Conservation (phyloP, 768 basidiomycete genomes). For the Termitomyces sp. region DNA sequence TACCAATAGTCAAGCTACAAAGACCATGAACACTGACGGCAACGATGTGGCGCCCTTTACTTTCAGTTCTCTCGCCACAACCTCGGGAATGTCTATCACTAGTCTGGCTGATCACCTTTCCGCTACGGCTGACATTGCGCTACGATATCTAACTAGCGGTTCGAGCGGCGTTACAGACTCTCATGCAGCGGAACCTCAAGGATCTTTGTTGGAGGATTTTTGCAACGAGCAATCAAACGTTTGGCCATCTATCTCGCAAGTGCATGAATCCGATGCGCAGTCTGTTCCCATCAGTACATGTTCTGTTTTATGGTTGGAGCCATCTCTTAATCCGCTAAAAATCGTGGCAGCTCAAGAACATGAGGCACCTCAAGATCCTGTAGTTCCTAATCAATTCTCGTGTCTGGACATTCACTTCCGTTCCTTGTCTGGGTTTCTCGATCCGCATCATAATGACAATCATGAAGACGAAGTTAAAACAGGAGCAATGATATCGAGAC, state of each 20-base stretch:
- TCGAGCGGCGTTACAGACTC: background rate
- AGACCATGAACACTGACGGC: slow-evolving; percentile 3
- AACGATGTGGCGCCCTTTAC: slow-evolving; percentile 8
- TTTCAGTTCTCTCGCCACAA: slow-evolving; percentile 21
- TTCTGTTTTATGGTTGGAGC: slow-evolving; percentile 14
- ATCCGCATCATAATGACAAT: background rate
- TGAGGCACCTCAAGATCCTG: background rate
- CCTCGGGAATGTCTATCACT: slow-evolving; percentile 27
- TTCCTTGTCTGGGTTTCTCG: background rate
- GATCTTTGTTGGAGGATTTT: slow-evolving; percentile 4
- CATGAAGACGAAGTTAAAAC: background rate
- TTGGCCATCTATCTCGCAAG: slow-evolving; percentile 3
- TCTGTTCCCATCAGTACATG: background rate
- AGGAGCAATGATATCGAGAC: background rate
- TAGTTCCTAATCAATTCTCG: slow-evolving; percentile 1
- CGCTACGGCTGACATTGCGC: slow-evolving; percentile 26
- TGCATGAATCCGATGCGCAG: background rate
- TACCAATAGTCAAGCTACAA: background rate
- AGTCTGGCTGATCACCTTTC: slow-evolving; percentile 30
- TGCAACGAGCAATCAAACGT: background rate
- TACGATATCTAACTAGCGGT: slow-evolving; percentile 19
- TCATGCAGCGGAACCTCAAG: background rate
- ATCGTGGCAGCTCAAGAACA: slow-evolving; percentile 18
- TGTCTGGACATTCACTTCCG: background rate
- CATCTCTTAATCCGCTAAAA: slow-evolving; percentile 32